Evolutionary conservation across 2,329 filamentous ascomycete genomes (phyloP).

Genomic region (Epichloe gansuensis): DNA sequence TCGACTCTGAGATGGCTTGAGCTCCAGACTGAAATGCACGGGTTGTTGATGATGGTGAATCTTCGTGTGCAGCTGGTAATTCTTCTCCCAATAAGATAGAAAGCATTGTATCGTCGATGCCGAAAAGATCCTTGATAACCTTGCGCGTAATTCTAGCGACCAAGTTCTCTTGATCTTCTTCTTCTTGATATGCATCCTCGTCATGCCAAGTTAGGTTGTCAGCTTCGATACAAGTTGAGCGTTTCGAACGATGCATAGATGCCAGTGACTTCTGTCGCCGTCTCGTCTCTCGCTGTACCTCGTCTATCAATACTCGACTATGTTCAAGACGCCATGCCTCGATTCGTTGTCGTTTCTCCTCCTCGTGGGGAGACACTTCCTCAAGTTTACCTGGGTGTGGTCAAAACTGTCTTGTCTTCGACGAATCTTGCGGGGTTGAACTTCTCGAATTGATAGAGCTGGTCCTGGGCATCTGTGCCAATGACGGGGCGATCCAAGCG

Average conservation of each 20-base stretch:
- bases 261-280: conserved; percentile 52
- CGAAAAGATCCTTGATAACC: conserved; percentile 80
- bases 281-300: conserved; percentile 76
- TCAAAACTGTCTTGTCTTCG: conserved; percentile 42
- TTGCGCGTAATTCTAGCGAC: conserved; percentile 73
- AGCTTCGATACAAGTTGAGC: conserved; percentile 20
- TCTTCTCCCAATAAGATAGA: conserved; percentile 79
- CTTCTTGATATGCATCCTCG: conserved; percentile 31
- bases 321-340: conserved; percentile 90
- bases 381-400: conserved; percentile 35
- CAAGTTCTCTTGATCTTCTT: conserved; percentile 51
- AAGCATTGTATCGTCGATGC: conserved; percentile 75
- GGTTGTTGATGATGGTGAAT: conserved; percentile 35
- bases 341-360: conserved; percentile 71
- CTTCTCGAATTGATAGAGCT: conserved; percentile 79
- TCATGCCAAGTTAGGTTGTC: conserved; percentile 41
- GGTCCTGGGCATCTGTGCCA: conserved; percentile 57
- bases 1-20: conserved; percentile 18
- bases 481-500: conserved; percentile 45
- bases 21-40: conserved; percentile 26
- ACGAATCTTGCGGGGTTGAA: conserved; percentile 58
- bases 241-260: conserved; percentile 23
- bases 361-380: conserved; percentile 48
- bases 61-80: conserved; percentile 42
- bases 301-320: conserved; percentile 70